A percentile compares a stretch with the other conserved stretches of the same genome.
Evolutionary conservation across 306 rosid genomes (phyloP).

Genomic region (Trichosanthes truncata): DNA sequence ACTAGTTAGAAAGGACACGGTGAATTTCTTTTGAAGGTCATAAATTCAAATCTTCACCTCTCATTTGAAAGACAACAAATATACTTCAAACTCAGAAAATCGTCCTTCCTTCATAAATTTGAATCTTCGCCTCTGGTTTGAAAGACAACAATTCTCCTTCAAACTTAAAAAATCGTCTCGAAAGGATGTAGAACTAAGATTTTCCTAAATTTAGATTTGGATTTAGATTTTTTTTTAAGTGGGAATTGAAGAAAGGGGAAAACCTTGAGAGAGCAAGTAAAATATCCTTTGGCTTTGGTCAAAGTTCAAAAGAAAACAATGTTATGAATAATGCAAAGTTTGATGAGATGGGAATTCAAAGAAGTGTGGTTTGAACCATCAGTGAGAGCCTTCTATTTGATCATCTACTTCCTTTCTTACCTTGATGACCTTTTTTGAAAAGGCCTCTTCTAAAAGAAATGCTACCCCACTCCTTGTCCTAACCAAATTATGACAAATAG

Average conservation of each 20-base stretch:
- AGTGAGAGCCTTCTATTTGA: background rate
- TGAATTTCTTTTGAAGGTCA: too few relatives aligned
- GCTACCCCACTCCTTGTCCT: slow-evolving; percentile 27
- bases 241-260: background rate
- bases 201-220: background rate
- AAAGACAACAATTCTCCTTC: background rate
- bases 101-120: too few relatives aligned
- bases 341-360: slow-evolving; percentile 26
- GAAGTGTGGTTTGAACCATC: background rate
- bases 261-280: background rate
- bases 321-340: slow-evolving; percentile 8
- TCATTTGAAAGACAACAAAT: background rate
- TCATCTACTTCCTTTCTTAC: background rate
- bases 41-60: background rate
- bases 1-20: too few relatives aligned
- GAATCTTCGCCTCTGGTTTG: background rate
- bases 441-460: slow-evolving; percentile 22
- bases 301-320: background rate
- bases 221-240: background rate
- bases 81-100: background rate
- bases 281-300: background rate
- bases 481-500: background rate
- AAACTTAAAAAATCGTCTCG: background rate
- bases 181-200: too few relatives aligned
- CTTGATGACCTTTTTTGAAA: slow-evolving; percentile 20